Conservation (phyloP, 768 basidiomycete species). For the Termitomyces sp. region DNA sequence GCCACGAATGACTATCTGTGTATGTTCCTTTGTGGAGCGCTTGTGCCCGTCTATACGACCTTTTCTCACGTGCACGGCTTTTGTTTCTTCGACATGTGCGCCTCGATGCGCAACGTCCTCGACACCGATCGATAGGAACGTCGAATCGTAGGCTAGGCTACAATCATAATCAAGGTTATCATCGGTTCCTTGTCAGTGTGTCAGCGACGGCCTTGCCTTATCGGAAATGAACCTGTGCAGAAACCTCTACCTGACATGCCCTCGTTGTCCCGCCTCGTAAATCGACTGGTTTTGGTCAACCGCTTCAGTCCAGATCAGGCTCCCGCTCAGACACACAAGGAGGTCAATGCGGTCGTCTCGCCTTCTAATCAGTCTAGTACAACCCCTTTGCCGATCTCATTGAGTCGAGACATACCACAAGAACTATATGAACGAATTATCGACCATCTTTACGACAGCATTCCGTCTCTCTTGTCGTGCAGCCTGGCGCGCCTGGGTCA, state of each 20-base stretch:
- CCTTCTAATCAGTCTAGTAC: neutral
- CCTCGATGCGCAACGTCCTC: too few relatives aligned
- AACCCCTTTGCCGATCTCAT: neutral
- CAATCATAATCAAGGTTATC: too few relatives aligned
- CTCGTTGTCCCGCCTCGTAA: conserved; percentile 3
- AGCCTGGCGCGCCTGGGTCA: conserved; percentile 19
- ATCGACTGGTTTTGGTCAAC: conserved; percentile 2
- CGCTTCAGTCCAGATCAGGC: neutral
- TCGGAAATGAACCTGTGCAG: neutral
- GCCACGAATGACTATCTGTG: too few relatives aligned
- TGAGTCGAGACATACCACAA: conserved; percentile 10
- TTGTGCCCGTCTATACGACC: too few relatives aligned
- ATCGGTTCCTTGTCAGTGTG: neutral
- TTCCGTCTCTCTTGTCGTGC: conserved; percentile 11
- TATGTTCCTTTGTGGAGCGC: too few relatives aligned
- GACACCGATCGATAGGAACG: too few relatives aligned
- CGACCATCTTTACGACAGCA: conserved; percentile 7
- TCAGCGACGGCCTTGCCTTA: neutral
- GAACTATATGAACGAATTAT: conserved; percentile 14
- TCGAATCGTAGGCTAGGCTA: too few relatives aligned
- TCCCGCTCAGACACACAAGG: neutral
- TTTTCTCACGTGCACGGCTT: too few relatives aligned
- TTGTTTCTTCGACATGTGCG: too few relatives aligned
- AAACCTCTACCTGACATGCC: neutral
- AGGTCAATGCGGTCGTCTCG: neutral